These are phyloP conservation scores for Phytophthora ramorum DNA, from an alignment of 352 stramenopile species.

Conservation along the genomic window DNA sequence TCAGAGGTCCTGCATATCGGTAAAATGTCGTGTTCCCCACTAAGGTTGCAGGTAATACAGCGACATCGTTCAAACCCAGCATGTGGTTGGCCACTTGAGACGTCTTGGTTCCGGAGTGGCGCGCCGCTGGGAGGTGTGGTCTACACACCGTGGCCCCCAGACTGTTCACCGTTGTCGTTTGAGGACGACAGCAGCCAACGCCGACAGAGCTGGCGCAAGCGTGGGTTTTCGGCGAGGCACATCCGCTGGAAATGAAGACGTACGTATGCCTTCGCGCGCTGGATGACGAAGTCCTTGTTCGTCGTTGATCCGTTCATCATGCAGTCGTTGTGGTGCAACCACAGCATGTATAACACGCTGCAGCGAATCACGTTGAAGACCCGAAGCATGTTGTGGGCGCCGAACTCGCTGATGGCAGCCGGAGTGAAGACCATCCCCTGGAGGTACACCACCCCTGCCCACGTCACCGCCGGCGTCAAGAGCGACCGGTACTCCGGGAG, in stretches of 20 bases:
- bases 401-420: neutral
- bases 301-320: neutral
- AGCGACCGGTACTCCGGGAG: neutral
- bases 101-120: too few species aligned
- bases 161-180: too few species aligned
- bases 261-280: constrained; percentile 5
- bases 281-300: constrained; percentile 1
- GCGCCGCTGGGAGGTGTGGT: too few species aligned
- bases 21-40: too few species aligned
- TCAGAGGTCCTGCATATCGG: too few species aligned
- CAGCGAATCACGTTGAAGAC: constrained; percentile 29
- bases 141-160: too few species aligned
- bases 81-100: too few species aligned
- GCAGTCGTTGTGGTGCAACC: constrained; percentile 17
- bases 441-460: constrained; percentile 8
- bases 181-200: neutral
- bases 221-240: neutral
- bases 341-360: constrained; percentile 18
- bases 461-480: neutral
- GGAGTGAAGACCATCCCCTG: neutral
- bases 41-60: too few species aligned
- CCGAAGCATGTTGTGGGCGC: constrained; percentile 20
- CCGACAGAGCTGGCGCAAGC: neutral
- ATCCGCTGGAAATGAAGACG: constrained; percentile 7
- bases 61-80: too few species aligned